Evolutionary conservation across 2,329 filamentous ascomycete genomes (phyloP).

Genomic region (Ophiostoma ips): DNA sequence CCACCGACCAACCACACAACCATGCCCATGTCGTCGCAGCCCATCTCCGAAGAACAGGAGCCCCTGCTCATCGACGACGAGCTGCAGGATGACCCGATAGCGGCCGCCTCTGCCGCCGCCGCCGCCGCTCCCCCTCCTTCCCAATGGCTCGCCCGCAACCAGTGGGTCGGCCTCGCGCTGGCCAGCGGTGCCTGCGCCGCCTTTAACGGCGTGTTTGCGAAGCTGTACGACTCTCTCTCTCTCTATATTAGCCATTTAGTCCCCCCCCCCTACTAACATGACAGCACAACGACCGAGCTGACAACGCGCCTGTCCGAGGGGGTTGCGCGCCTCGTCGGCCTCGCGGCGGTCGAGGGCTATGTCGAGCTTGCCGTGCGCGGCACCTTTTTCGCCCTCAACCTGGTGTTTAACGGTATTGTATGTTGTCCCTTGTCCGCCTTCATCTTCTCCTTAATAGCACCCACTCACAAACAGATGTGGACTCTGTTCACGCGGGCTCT

Average conservation of each 20-base stretch:
- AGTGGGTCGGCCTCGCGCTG: conserved; percentile 56
- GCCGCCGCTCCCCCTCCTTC: background rate
- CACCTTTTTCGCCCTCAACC: conserved; percentile 63
- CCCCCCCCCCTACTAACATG: too few relatives aligned
- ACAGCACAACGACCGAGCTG: conserved; percentile 37
- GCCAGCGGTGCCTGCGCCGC: conserved; percentile 66
- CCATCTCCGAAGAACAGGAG: background rate
- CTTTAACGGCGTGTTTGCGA: conserved; percentile 72
- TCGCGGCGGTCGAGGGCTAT: conserved; percentile 25
- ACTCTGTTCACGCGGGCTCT: conserved; percentile 67
- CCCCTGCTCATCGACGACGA: background rate
- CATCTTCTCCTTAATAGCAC: background rate
- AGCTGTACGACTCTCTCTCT: conserved; percentile 47
- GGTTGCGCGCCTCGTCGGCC: conserved; percentile 30
- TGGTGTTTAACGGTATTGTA: conserved; percentile 59
- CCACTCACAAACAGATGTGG: conserved; percentile 51
- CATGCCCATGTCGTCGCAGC: background rate
- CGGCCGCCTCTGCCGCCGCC: background rate
- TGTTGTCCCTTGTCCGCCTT: background rate
- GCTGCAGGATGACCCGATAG: too few relatives aligned
- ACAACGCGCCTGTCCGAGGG: conserved; percentile 33
- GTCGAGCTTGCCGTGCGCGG: conserved; percentile 36
- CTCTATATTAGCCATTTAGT: too few relatives aligned
- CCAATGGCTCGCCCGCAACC: conserved; percentile 21
- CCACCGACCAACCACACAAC: background rate